phyloP scores from a whole-genome alignment of 495 filamentous ascomycete genomes.

The Aspergillus coremiiformis region DNA sequence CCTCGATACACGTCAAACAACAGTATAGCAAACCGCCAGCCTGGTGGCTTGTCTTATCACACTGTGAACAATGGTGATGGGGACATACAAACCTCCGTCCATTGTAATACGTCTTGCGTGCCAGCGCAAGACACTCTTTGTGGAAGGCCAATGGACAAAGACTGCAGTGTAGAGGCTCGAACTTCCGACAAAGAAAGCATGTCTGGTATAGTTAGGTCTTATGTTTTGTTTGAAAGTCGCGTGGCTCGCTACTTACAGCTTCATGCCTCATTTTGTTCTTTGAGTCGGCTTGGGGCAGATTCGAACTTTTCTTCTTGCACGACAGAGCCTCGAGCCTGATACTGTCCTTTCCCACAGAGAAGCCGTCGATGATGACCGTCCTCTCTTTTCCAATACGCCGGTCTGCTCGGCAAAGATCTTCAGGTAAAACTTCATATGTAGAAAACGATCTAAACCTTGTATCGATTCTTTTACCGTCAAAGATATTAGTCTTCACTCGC shows the following conservation, averaged over 20 bases:
- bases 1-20: conserved; percentile 50
- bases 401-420: conserved; percentile 13
- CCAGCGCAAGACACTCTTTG: conserved; percentile 38
- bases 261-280: conserved; percentile 41
- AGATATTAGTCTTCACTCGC: conserved; percentile 51
- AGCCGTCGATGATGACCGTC: conserved; percentile 54
- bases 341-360: conserved; percentile 52
- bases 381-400: conserved; percentile 52
- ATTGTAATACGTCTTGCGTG: conserved; percentile 22
- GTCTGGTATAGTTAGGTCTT: conserved; percentile 20
- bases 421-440: conserved; percentile 24
- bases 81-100: conserved; percentile 44
- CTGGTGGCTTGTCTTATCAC: conserved; percentile 45
- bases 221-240: neutral
- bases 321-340: conserved; percentile 43
- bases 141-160: conserved; percentile 55
- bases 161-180: conserved; percentile 39
- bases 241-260: conserved; percentile 19
- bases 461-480: conserved; percentile 40
- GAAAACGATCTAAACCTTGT: conserved; percentile 30
- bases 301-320: conserved; percentile 31
- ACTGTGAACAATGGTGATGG: conserved; percentile 52
- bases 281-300: conserved; percentile 36
- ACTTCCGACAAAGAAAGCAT: conserved; percentile 51
- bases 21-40: conserved; percentile 54